Evolutionary conservation across 2,329 filamentous ascomycete genomes (phyloP), one percentile per base, ranked within the genome.

Genomic region (Aspergillus tamarii): DNA sequence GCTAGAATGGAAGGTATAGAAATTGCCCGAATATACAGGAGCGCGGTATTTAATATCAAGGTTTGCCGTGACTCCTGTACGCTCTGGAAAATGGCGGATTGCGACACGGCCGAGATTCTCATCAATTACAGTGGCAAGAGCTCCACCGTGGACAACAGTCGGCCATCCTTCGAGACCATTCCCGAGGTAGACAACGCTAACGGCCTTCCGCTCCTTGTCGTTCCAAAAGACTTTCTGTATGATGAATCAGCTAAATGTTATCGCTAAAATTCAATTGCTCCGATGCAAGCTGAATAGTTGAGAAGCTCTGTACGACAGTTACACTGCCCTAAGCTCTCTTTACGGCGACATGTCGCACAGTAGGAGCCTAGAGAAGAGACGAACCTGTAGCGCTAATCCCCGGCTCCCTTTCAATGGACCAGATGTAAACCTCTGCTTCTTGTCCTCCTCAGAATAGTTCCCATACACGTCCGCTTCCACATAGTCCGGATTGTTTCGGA

Each of bases 151-250:
- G 58, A 88, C 87, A 46, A 91, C 82, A 14, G 85, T 84, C 1
- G 91, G 91, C 89, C 90, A 94, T 4, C 91, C 91, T 55, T 84
- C 81, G 23, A 90, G 73, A 1, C 82, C 85, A n/a, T 81, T 76
- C 8, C 91, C 91, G 60, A 93, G 84, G 81, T 84, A 91, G 5
- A 93, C 80, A n/a, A 93, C 82, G 57, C 83, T 85, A 12, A 89
- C 79, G 39, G 88, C 75, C 69, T 87, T 85, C 67, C 87, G 83
- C 8, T 87, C 86, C 34, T 76, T 75, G 4, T 79, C 72, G 73
- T 91, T 87, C 81, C 84, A 87, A 73, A 91, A 93, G 1, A 90
- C 78, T 69, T 85, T 84, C 81, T 92, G 85, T 69, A 77, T 21
- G 50, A 65, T 41, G 41, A 57, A 58, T 59, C 57, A 54, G 62